A percentile compares a stretch with the other conserved stretches of the same genome.
phyloP scores from a whole-genome alignment of 345 rosid genomes.

The Rhodamnia argentea region DNA sequence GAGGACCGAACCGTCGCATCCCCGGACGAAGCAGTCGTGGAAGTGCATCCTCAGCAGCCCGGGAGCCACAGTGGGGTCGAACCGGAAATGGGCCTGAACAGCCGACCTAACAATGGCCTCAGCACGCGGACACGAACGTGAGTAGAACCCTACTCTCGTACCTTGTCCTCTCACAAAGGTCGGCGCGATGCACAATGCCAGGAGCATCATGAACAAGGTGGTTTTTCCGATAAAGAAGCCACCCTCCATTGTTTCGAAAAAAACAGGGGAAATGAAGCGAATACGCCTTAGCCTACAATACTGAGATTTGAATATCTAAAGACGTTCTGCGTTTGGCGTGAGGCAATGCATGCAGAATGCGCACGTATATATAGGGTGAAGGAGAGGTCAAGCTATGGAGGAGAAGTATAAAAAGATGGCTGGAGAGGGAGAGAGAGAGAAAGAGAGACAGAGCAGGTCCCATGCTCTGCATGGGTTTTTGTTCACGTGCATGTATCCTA shows the following conservation, averaged over 20 bases:
- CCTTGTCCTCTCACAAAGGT: constrained; percentile 11
- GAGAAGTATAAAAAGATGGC: not conserved
- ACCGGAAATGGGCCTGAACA: constrained; percentile 13
- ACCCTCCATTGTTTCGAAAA: not conserved
- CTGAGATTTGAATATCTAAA: not conserved
- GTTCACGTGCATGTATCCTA: not conserved
- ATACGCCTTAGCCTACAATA: not conserved
- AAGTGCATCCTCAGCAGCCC: constrained; percentile 41
- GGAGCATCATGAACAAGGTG: not conserved
- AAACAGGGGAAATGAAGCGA: not conserved
- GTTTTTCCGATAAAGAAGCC: not conserved
- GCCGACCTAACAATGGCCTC: constrained; percentile 29
- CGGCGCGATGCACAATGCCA: not conserved
- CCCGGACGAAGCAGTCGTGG: constrained; percentile 46
- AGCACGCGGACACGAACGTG: constrained; percentile 21
- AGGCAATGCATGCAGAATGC: not conserved
- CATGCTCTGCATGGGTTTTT: not conserved
- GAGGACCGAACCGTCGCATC: constrained; percentile 52
- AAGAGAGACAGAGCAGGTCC: not conserved
- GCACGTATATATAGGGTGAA: not conserved
- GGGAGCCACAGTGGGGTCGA: constrained; percentile 28
- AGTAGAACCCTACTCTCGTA: constrained; percentile 36
- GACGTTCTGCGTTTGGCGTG: not conserved
- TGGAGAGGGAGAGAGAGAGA: not conserved
- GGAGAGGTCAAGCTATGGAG: not conserved